These are phyloP conservation scores for Aspergillus incahuasiensis DNA, from an alignment of 495 filamentous ascomycete genomes.

Conservation along the genomic window DNA sequence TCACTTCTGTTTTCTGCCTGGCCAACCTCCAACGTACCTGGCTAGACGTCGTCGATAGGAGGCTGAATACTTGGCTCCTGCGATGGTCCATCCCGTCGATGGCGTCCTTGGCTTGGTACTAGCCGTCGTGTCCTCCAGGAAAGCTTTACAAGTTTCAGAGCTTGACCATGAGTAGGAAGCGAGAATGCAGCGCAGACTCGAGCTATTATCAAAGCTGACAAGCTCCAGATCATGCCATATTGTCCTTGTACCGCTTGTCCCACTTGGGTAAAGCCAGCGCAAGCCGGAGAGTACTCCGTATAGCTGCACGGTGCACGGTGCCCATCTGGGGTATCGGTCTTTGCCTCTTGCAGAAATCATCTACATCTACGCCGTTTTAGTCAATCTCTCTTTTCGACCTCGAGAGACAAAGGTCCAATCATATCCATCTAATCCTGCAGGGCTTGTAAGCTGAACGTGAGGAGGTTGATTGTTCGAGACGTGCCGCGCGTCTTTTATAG, in stretches of 20 bases:
- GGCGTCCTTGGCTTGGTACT: constrained; percentile 2
- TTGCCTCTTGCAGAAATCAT: background rate
- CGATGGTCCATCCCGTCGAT: constrained; percentile 2
- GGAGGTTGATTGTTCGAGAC: constrained; percentile 11
- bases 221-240: background rate
- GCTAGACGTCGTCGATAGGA: constrained; percentile 3
- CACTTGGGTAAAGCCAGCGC: background rate
- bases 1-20: too few species aligned
- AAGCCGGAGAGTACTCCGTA: background rate
- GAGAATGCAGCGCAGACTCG: background rate
- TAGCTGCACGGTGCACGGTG: background rate
- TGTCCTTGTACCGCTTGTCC: background rate
- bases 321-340: background rate
- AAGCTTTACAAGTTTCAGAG: background rate
- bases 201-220: background rate
- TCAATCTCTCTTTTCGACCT: background rate
- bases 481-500: constrained; percentile 9
- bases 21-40: too few species aligned
- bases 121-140: background rate
- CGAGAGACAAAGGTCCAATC: constrained; percentile 5
- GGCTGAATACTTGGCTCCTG: constrained; percentile 15
- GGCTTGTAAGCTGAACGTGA: constrained; percentile 6
- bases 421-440: background rate
- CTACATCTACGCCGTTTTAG: background rate
- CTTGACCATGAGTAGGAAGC: background rate